phyloP scores from a whole-genome alignment of 2,329 filamentous ascomycete species.

The Fusarium agapanthi region DNA sequence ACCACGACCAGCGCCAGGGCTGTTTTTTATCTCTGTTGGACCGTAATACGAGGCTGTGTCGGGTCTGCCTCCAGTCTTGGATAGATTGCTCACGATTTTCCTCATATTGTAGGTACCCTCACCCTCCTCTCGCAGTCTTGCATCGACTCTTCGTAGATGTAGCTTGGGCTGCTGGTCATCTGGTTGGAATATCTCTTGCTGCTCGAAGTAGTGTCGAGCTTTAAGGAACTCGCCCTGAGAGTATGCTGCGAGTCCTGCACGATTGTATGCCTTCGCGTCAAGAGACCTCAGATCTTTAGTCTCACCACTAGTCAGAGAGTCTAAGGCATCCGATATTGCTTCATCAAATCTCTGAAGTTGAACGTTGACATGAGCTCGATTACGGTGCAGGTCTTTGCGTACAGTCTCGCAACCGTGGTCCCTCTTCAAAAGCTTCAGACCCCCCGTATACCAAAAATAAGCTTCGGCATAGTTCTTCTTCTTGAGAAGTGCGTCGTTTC shows the following conservation, averaged over 20 bases:
- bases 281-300: constrained; percentile 26
- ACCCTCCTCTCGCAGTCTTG: constrained; percentile 39
- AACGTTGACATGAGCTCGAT: constrained; percentile 46
- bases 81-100: constrained; percentile 35
- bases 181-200: constrained; percentile 38
- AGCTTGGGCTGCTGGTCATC: constrained; percentile 25
- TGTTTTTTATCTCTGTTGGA: constrained; percentile 41
- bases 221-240: constrained; percentile 38
- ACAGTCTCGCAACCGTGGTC: constrained; percentile 16
- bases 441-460: constrained; percentile 41
- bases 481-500: constrained; percentile 40
- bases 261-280: constrained; percentile 46
- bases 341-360: constrained; percentile 45
- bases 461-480: constrained; percentile 34
- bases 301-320: constrained; percentile 41
- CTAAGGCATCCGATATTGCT: constrained; percentile 41
- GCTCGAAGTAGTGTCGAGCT: constrained; percentile 38
- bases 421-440: constrained; percentile 14
- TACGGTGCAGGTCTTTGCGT: constrained; percentile 45
- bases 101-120: constrained; percentile 36
- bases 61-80: constrained; percentile 41
- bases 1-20: constrained; percentile 45
- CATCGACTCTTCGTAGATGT: constrained; percentile 30
- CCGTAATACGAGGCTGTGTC: constrained; percentile 44
- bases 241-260: constrained; percentile 46